These are phyloP conservation scores for Sarocladium strictum DNA, from an alignment of 2,329 filamentous ascomycete genomes.

Conservation along the genomic window DNA sequence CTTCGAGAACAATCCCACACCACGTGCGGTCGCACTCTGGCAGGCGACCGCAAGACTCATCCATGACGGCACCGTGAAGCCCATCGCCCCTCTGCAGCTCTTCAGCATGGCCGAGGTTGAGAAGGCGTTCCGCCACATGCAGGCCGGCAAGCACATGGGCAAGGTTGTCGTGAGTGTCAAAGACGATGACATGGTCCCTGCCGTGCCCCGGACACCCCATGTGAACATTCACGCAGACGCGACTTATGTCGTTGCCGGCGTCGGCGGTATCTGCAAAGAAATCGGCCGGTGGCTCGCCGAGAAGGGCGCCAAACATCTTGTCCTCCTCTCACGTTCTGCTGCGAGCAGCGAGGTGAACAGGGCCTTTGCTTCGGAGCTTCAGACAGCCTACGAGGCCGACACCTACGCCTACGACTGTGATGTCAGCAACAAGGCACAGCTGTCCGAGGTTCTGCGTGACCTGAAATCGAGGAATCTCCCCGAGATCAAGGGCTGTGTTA, in stretches of 20 bases:
- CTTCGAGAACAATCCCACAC: neutral
- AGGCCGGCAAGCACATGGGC: conserved; percentile 6
- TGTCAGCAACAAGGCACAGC: neutral
- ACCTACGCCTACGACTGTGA: too few relatives aligned
- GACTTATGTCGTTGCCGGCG: conserved; percentile 11
- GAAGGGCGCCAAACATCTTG: conserved; percentile 12
- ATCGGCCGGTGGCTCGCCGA: conserved; percentile 12
- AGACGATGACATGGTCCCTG: neutral
- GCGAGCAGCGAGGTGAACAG: neutral
- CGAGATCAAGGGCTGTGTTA: conserved; percentile 36
- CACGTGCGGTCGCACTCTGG: neutral
- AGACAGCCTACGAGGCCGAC: too few relatives aligned
- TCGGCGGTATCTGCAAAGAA: conserved; percentile 13
- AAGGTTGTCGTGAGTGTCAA: conserved; percentile 10
- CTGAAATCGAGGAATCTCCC: conserved; percentile 20
- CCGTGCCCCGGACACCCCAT: neutral
- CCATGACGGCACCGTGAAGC: neutral
- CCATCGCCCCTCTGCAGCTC: neutral
- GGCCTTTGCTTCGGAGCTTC: neutral
- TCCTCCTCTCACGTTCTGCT: conserved; percentile 10
- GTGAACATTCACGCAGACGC: neutral
- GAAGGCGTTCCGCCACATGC: conserved; percentile 10
- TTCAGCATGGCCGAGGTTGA: conserved; percentile 11
- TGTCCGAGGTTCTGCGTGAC: neutral
- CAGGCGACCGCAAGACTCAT: conserved; percentile 5